Conservation (phyloP, 2,329 filamentous ascomycete genomes). For the Niveomyces coronatus region DNA sequence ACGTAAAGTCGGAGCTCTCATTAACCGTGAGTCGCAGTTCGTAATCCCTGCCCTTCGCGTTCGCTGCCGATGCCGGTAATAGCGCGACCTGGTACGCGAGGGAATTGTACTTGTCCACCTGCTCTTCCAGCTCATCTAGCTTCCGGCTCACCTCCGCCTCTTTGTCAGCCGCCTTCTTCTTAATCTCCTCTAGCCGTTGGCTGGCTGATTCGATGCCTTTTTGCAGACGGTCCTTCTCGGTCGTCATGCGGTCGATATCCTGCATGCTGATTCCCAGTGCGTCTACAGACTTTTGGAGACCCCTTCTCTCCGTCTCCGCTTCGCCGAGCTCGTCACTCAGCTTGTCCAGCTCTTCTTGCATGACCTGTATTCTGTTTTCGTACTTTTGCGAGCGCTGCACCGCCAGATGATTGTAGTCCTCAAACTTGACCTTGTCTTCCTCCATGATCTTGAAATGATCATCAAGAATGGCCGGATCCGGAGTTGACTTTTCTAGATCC, state of each 20-base stretch:
- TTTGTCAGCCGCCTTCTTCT: slow-evolving; percentile 72
- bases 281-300: slow-evolving; percentile 78
- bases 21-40: slow-evolving; percentile 79
- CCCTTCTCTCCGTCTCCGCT: slow-evolving; percentile 70
- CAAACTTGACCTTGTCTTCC: slow-evolving; percentile 89
- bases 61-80: slow-evolving; percentile 73
- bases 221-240: slow-evolving; percentile 87
- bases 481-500: slow-evolving; percentile 76
- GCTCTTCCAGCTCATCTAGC: slow-evolving; percentile 83
- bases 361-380: slow-evolving; percentile 63
- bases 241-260: slow-evolving; percentile 98
- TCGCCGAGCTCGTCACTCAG: slow-evolving; percentile 63
- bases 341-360: slow-evolving; percentile 82
- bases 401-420: slow-evolving; percentile 83
- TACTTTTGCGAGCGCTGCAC: slow-evolving; percentile 83
- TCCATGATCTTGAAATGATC: slow-evolving; percentile 88
- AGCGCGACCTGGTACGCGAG: slow-evolving; percentile 88
- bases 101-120: slow-evolving; percentile 87
- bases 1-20: slow-evolving; percentile 65
- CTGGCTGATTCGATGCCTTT: slow-evolving; percentile 72
- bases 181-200: slow-evolving; percentile 71
- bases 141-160: slow-evolving; percentile 79
- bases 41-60: slow-evolving; percentile 76
- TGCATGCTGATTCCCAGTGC: slow-evolving; percentile 91
- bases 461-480: slow-evolving; percentile 74